Base-by-base conservation (phyloP, 345 rosid genomes). In the Hibiscus trionum region DNA sequence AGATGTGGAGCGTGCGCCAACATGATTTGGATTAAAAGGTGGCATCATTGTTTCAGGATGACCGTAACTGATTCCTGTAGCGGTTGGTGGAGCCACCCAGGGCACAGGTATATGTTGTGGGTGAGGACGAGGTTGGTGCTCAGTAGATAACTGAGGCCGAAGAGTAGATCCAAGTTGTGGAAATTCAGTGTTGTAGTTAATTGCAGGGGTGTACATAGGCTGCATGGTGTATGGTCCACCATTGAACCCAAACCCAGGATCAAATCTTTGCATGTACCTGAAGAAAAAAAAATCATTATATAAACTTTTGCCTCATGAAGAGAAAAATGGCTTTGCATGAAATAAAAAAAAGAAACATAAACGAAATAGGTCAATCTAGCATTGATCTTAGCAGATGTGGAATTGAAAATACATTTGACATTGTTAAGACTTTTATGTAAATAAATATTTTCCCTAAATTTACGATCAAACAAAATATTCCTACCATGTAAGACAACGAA, bases 241-340 rank as follows among this genome's bases (percentile, higher is more conserved):
- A 75, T 50, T 83, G 83, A 86, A 90, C 55, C 90, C 91, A 72
- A 90, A 90, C 35, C 96, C 93, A 33, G 96, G 91, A 74, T 88
- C 96, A 85, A 86, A 90, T 77, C 96, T 82, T 82, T 87, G 93
- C 82, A 81, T 66, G 69, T 88, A 90, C 87, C 96, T 90, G 80
- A 35, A 62, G 67, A 11, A 57, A 47, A 68, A 72, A 70, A 37
- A 73, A 62, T 7, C 76, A 17, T 4, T 52, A 71, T 12, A 16
- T 47, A 33, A 69, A 59, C 5, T 55, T 71, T 62, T 47, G 27
- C 19, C 59, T 16, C 4, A 1, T 26, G 35, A 49, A 56, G 31
- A 50, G n/a, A 61, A 33, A 67, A 47, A 24, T 67, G 24, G n/a
- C 27, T 5, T 33, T 61, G 37, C 70, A 58, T 26, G n/a, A n/a